These are phyloP conservation scores for Globisporangium camurandrum DNA, from an alignment of 352 stramenopile species.

Conservation along the genomic window DNA sequence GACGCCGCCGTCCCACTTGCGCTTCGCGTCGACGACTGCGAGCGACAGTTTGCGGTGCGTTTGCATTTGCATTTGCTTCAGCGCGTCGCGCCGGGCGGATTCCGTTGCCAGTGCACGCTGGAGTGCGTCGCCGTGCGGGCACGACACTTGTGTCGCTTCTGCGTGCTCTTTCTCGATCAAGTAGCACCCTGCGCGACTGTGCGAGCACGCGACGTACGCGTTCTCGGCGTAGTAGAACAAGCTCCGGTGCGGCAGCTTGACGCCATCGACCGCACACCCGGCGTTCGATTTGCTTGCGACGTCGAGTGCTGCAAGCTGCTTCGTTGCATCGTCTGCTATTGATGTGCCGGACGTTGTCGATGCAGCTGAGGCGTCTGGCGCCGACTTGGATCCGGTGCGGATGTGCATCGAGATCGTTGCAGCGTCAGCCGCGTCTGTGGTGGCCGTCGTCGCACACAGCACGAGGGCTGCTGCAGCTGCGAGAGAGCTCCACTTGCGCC, in stretches of 20 bases:
- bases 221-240: conserved; percentile 70
- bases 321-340: too few species aligned
- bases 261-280: conserved; percentile 49
- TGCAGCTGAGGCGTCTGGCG: neutral
- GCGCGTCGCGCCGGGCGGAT: conserved; percentile 15
- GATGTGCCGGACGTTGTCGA: neutral
- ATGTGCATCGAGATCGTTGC: conserved; percentile 29
- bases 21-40: conserved; percentile 48
- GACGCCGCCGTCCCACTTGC: conserved; percentile 59
- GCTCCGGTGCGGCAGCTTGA: conserved; percentile 46
- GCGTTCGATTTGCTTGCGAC: neutral
- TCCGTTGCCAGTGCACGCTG: conserved; percentile 18
- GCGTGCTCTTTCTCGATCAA: conserved; percentile 52
- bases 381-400: too few species aligned
- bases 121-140: conserved; percentile 31
- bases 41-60: conserved; percentile 55
- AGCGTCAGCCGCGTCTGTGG: neutral
- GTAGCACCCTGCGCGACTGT: conserved; percentile 53
- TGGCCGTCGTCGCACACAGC: conserved; percentile 2
- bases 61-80: too few species aligned
- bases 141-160: conserved; percentile 53
- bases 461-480: conserved; percentile 1
- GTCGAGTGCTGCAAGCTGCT: conserved; percentile 1
- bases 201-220: conserved; percentile 65
- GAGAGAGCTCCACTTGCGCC: conserved; percentile 12